Percentiles rank a stretch among this genome's conserved stretches.
These are phyloP conservation scores for Trichoderma gracile DNA, from an alignment of 2,329 filamentous ascomycete species.

Conservation along the genomic window DNA sequence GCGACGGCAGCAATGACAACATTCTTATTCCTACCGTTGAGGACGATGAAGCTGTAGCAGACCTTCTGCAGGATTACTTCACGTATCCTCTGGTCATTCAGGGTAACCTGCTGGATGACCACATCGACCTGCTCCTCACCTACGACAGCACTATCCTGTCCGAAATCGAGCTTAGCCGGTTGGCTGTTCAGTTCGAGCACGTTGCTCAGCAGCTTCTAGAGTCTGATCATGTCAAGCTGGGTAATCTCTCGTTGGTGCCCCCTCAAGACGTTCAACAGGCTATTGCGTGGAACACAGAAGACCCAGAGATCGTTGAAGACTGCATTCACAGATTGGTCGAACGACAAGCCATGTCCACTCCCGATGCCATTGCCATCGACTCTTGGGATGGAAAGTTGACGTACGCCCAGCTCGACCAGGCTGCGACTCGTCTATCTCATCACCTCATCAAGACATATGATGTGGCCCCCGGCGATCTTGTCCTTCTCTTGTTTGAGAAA, in stretches of 20 bases:
- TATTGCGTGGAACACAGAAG: neutral
- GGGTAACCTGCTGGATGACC: neutral
- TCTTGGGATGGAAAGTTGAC: conserved; percentile 21
- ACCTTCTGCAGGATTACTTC: conserved; percentile 7
- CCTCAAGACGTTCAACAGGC: conserved; percentile 1
- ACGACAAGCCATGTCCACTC: conserved; percentile 34
- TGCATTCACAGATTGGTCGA: conserved; percentile 5
- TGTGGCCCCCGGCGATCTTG: neutral
- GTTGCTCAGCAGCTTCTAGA: conserved; percentile 3
- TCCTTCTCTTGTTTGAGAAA: conserved; percentile 28
- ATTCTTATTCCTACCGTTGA: neutral
- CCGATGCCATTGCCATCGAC: conserved; percentile 9
- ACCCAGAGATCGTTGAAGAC: conserved; percentile 16
- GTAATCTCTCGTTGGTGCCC: neutral
- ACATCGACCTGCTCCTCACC: neutral
- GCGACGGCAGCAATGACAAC: neutral
- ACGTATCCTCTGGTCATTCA: conserved; percentile 18
- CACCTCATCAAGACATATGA: neutral
- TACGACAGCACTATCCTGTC: conserved; percentile 8
- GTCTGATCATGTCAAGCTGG: neutral
- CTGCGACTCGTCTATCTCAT: neutral
- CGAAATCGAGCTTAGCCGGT: neutral
- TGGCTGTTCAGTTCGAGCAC: conserved; percentile 16
- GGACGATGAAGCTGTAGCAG: neutral
- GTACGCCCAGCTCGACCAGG: conserved; percentile 23